Base-by-base conservation (phyloP, 768 basidiomycete genomes). In the Mycena capillaripes region DNA sequence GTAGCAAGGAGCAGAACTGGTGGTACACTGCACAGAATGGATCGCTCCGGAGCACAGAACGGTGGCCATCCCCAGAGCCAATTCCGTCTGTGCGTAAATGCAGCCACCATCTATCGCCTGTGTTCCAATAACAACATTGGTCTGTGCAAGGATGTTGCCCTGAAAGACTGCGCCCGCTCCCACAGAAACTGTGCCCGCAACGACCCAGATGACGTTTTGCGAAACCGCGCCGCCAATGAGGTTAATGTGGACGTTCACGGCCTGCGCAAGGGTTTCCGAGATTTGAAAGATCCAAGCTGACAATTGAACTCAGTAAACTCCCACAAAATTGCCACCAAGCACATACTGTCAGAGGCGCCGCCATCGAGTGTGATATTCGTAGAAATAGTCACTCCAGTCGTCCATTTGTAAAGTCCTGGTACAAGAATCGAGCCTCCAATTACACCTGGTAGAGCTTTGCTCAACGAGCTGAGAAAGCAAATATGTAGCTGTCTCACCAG, bases 371-470 rank as follows among this genome's bases (percentile, higher is more conserved):
- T 67, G 30, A 67, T 58, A 4, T 19, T 46, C 2, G 66, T 46
- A 1, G 66, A 36, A n/a, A 67, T 59, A 23, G 44, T 67, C n/a
- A 67, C 66, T 48, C 55, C 66, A 4, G 66, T 59, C 10, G 66
- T 67, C 66, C 66, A 67, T 32, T 58, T 57, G 56, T 67, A 67
- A 14, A 67, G 56, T 23, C 66, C 66, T 17, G 66, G 66, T 5
- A 59, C 42, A 19, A 67, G 66, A 19, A 48, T 29, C 1, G 44
- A 58, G 44, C 66, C 66, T 2, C 66, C 66, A 19, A 67, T 58
- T 30, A 44, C n/a, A 7, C 66, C 66, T 66, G 16, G 6, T 4
- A 34, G 17, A 38, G 38, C 8, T 14, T 29, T 21, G 5, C 17
- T 44, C 16, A 29, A 6, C 9, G 23, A 42, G 4, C 6, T 3